These are phyloP conservation scores for Xerophyta viscosa DNA, from an alignment of 106 monocot species.

Conservation along the genomic window DNA sequence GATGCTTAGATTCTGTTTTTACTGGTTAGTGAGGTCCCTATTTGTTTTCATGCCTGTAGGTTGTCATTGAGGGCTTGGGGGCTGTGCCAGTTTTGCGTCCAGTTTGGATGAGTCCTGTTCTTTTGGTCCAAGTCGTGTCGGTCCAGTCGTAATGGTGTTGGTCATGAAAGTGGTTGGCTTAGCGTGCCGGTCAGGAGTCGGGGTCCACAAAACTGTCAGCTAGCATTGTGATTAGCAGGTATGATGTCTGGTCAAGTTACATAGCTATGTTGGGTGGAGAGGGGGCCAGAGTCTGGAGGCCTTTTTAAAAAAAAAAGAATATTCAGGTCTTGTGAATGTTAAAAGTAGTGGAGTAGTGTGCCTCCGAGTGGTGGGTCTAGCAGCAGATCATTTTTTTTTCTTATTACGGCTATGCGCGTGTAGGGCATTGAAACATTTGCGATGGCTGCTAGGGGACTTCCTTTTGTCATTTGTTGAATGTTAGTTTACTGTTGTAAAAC, in stretches of 20 bases:
- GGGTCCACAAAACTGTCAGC: not conserved
- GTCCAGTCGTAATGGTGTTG: slow-evolving; percentile 6
- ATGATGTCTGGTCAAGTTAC: not conserved
- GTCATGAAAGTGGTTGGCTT: not conserved
- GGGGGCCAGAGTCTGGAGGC: not conserved
- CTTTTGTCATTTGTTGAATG: too few relatives aligned
- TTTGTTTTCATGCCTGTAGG: not conserved
- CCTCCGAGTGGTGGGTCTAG: too few relatives aligned
- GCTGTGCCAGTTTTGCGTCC: not conserved
- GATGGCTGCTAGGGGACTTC: too few relatives aligned
- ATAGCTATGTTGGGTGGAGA: not conserved
- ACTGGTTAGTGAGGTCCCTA: not conserved
- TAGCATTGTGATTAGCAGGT: not conserved
- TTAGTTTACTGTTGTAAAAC: too few relatives aligned
- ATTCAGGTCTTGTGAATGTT: too few relatives aligned
- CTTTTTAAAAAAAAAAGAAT: too few relatives aligned
- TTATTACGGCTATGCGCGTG: too few relatives aligned
- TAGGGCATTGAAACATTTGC: too few relatives aligned
- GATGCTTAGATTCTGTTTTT: not conserved
- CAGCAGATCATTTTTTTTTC: too few relatives aligned
- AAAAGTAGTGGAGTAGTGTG: too few relatives aligned
- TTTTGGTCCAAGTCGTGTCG: slow-evolving; percentile 4
- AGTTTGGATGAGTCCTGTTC: slow-evolving; percentile 2
- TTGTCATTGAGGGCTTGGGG: not conserved
- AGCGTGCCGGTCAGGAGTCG: not conserved